Base-by-base conservation (phyloP, 345 rosid genomes). In the Trapa incisa region DNA sequence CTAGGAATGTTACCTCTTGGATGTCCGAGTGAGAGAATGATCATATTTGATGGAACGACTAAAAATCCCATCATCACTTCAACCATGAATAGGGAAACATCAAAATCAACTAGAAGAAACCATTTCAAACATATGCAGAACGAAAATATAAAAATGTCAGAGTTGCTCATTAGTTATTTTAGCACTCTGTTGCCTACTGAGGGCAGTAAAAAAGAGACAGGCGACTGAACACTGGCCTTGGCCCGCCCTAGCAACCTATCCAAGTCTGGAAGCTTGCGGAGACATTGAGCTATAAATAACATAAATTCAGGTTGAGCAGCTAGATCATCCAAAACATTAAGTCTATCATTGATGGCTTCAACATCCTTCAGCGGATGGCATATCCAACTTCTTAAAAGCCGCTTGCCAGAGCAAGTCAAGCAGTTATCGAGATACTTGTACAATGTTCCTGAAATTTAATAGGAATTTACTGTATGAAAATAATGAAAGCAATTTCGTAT, bases 291-390 rank as follows among this genome's bases (percentile, higher is more conserved):
- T 48, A 79, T 80, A 54, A 83, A 70, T 67, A 79, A 68, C 72
- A 82, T 72, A 16, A 70, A 64, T 70, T 86, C 98, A 43, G 97
- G 75, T 72, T 79, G 75, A 65, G 69, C 71, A 32, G 42, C 81
- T 14, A 93, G 78, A 53, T 68, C 74, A 53, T 88, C 96, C 56
- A 88, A 87, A 64, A 80, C 87, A 75, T 93, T 73, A 36, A 93
- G 94, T 79, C 97, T 80, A 66, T 81, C 78, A 67, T 89, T 88
- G 74, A 93, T 93, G 81, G 73, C 74, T 43, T 65, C 87, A 71
- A 77, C 83, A 84, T 82, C 83, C 78, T 88, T 90, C 64, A 90
- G 85, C 33, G 98, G 98, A 76, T 90, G 98, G 77, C 97, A 93
- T 69, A 93, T 90, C 97, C 98, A 93, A 72, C 75, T 80, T 78